phyloP scores from a whole-genome alignment of 192 early-diverging fungal genomes.

The Phycomyces nitens region DNA sequence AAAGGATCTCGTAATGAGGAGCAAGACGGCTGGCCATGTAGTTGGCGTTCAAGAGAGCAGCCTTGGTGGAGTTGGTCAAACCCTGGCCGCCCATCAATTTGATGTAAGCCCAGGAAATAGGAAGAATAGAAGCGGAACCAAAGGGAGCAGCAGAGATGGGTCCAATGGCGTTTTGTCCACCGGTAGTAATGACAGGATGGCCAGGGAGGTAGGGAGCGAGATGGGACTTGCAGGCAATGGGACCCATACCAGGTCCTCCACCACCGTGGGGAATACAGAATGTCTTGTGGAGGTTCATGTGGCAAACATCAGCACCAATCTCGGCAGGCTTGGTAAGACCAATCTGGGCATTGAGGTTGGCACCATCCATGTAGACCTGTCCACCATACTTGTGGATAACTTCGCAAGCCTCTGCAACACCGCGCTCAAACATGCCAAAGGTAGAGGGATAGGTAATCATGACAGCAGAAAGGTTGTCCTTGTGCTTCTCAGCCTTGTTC shows the following conservation, averaged over 20 bases:
- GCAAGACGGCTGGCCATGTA: conserved; percentile 94
- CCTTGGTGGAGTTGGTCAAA: conserved; percentile 79
- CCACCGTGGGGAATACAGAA: conserved; percentile 99
- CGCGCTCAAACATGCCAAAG: conserved; percentile 96
- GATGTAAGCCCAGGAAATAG: conserved; percentile 99
- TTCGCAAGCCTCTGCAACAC: conserved; percentile 80
- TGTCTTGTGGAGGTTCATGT: conserved; percentile 99
- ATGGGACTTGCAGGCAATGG: conserved; percentile 87
- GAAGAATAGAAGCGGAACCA: conserved; percentile 92
- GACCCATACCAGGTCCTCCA: conserved; percentile 97
- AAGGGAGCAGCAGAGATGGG: conserved; percentile 96
- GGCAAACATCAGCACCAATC: conserved; percentile 99
- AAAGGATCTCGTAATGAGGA: conserved; percentile 90
- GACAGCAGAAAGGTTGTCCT: conserved; percentile 82
- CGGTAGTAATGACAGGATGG: conserved; percentile 76
- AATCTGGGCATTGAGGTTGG: conserved; percentile 88
- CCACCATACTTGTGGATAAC: conserved; percentile 93
- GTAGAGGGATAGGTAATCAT: conserved; percentile 99
- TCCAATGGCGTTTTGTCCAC: conserved; percentile 79
- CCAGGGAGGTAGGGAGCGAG: conserved; percentile 90
- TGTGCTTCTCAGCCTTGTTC: conserved; percentile 85
- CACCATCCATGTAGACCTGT: conserved; percentile 99
- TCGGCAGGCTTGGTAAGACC: conserved; percentile 83
- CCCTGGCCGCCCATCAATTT: conserved; percentile 97
- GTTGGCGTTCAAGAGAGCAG: conserved; percentile 96